Percentiles rank a stretch among this genome's conserved stretches.
These are phyloP conservation scores for Fusarium drepaniforme DNA, from an alignment of 2,329 filamentous ascomycete species.

Conservation along the genomic window DNA sequence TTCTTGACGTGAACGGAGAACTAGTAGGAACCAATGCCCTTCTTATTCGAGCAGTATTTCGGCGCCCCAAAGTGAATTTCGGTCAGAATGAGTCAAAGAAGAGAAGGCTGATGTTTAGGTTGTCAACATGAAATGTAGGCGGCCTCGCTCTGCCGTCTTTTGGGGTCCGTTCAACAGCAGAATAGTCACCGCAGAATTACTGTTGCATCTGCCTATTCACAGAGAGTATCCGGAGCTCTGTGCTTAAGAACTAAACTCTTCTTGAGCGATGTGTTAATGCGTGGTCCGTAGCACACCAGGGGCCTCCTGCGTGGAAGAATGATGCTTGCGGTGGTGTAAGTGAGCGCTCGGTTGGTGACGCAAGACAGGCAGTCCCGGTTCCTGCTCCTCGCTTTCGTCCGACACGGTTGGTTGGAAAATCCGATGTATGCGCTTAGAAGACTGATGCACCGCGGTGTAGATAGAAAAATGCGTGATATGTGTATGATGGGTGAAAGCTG, in stretches of 20 bases:
- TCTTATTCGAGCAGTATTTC: neutral
- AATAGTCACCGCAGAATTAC: constrained; percentile 1
- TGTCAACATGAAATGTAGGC: neutral
- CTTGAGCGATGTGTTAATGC: constrained; percentile 6
- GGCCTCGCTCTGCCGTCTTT: neutral
- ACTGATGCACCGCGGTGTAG: neutral
- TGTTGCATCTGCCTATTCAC: neutral
- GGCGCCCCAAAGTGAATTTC: neutral
- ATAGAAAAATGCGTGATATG: constrained; percentile 12
- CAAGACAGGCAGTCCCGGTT: neutral
- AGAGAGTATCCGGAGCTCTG: constrained; percentile 5
- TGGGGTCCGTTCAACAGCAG: neutral
- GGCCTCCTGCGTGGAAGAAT: neutral
- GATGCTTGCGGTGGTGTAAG: constrained; percentile 9
- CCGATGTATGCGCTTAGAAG: constrained; percentile 1
- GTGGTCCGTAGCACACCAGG: neutral
- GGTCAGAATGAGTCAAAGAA: constrained; percentile 5
- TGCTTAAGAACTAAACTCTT: constrained; percentile 8
- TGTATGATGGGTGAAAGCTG: constrained; percentile 9
- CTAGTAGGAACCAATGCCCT: neutral
- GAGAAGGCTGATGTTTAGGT: neutral
- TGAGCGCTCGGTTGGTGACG: neutral
- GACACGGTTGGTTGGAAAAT: neutral
- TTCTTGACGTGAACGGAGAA: neutral
- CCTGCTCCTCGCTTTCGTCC: neutral